Evolutionary conservation across 2,329 filamentous ascomycete genomes (phyloP), one percentile per base, ranked within the genome.

Genomic region (Aspergillus ustus): DNA sequence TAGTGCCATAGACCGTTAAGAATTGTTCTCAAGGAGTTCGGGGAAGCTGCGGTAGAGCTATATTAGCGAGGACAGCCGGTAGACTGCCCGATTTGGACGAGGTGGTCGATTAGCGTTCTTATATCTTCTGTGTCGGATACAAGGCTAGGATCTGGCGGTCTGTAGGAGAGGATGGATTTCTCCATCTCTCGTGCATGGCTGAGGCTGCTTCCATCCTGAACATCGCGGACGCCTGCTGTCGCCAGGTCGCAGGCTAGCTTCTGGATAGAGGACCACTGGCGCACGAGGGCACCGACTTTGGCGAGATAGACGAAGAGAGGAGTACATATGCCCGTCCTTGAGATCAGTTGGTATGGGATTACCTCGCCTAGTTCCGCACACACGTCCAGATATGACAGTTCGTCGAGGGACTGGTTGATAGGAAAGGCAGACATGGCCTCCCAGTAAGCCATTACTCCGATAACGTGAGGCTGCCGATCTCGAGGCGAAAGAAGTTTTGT

Each of bases 241-340:
- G 15, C 5, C 28, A 9, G 2, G 29, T 52, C n/a, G 3, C 13
- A 34, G 7, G 31, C 31, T 2, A 52, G 50, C 17, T 62, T 19
- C 20, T 37, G 22, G 3, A 54, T 7, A 4, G 43, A 25, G 3
- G 46, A 59, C 4, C 46, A 25, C 22, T 62, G 60, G 7, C 56
- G 37, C 2, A 29, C 37, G 17, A 62, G 29, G 6, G 46, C 56
- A 6, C 56, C 60, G 3, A 22, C 17, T 13, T 52, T 52, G 13
- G 60, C 34, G 19, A 62, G 43, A 43, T 62, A 29, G 5, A 62
- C 19, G 31, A 62, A 62, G 8, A 62, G 20, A 19, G 56, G 56
- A 1, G 51, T 62, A n/a, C 60, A 56, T 7, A 62, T 37, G 3
- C 50, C 50, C 1, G 50, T 37, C 50, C 50, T 40, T 0, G 50